phyloP scores from a whole-genome alignment of 2,329 filamentous ascomycete genomes.

The Colletotrichum viniferum region DNA sequence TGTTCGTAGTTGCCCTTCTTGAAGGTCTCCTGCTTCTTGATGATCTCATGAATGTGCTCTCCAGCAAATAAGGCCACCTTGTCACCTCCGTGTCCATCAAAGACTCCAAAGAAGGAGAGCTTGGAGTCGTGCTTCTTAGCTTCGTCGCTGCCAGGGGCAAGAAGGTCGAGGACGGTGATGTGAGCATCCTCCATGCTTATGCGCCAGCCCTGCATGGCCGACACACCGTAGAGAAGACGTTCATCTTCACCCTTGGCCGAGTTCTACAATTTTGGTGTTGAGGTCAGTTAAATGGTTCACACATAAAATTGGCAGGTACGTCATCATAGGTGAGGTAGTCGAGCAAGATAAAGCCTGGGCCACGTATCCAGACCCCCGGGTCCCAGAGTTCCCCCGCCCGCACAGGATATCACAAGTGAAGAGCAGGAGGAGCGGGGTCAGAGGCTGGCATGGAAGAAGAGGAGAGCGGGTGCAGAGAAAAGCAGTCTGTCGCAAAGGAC shows the following conservation, averaged over 20 bases:
- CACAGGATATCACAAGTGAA: conserved; percentile 2
- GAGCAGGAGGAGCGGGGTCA: background rate
- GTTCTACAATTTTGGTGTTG: conserved; percentile 57
- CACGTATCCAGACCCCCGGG: background rate
- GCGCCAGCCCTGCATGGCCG: conserved; percentile 99
- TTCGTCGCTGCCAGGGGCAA: conserved; percentile 59
- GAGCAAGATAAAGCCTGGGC: background rate
- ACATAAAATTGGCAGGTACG: background rate
- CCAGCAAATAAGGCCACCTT: conserved; percentile 94
- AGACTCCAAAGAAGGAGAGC: conserved; percentile 96
- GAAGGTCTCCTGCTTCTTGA: conserved; percentile 94
- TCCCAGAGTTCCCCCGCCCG: background rate
- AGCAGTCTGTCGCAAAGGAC: background rate
- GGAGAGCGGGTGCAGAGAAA: background rate
- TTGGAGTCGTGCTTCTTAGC: conserved; percentile 72
- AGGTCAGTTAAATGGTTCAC: conserved; percentile 1
- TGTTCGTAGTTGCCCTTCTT: conserved; percentile 91
- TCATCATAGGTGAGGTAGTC: background rate
- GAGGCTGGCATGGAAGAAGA: background rate
- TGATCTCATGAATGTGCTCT: conserved; percentile 90
- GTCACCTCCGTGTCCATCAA: conserved; percentile 96
- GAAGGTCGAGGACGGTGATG: conserved; percentile 85
- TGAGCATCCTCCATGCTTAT: conserved; percentile 99
- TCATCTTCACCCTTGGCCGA: conserved; percentile 93
- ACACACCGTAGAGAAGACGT: conserved; percentile 89